Base-by-base conservation (phyloP, 768 basidiomycete genomes). In the Lactarius sp. region DNA sequence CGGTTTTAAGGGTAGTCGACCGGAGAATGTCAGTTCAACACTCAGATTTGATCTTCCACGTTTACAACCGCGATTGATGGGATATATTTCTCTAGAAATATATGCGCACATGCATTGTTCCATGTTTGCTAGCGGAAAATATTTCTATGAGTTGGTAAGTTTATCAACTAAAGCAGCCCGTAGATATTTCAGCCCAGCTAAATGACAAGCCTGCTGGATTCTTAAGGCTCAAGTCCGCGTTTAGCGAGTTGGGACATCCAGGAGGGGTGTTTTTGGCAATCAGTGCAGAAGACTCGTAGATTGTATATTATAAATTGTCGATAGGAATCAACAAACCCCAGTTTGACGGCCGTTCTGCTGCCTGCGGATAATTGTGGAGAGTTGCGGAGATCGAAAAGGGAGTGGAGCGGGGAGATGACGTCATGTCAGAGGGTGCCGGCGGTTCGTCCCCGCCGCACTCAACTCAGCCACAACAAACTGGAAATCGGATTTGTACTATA, bases 241-340 rank as follows among this genome's bases (percentile, higher is more conserved):
- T 65, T 10, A 50, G 27, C 31, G 68, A 55, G 4, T 39, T 67
- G 4, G 56, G 56, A 34, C 39, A 47, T 12, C 54, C 56, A 4
- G 27, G 14, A 6, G 68, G 67, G 49, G 42, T 65, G 10, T 59
- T 61, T 59, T 31, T 68, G 31, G 64, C 64, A 8, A 61, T 68
- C 42, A 34, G 58, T 13, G 55, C 60, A 22, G 66, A 65, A 39
- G 66, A 68, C 34, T 65, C 64, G 13, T 67, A 59, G 3, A 64
- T 58, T 20, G 68, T 68, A 9, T 68, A 68, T 59, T 68, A 68
- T 44, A 67, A 61, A 20, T 6, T 68, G 27, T 60, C 56, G 0
- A 33, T 16, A 1, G 66, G 64, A 31, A 61, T 68, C 13, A 61
- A 39, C 36, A 62, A 68, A 54, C 66, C 64, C 49, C 56, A 4